Percentiles rank a stretch among this genome's conserved stretches.
Evolutionary conservation across 805 yeast species (phyloP).

Genomic region (Zygoascus biomembranicola): DNA sequence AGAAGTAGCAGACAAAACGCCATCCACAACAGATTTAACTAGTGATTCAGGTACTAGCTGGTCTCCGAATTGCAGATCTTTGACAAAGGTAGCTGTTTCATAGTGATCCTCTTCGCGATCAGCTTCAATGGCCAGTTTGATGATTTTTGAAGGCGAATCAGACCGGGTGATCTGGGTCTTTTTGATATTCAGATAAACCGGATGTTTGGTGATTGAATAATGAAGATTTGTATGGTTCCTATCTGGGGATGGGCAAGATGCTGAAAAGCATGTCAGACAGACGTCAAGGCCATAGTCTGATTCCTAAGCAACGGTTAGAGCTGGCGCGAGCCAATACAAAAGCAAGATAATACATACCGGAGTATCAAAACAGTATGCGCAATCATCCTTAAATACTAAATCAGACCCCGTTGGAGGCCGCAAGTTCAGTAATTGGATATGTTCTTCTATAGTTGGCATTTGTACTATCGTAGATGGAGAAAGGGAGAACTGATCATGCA

Average conservation of each 20-base stretch:
- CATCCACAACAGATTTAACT: constrained; percentile 31
- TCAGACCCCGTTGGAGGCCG: constrained; percentile 14
- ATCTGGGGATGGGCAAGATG: constrained; percentile 52
- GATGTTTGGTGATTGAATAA: constrained; percentile 42
- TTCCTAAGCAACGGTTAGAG: constrained; percentile 18
- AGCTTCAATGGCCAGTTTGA: constrained; percentile 61
- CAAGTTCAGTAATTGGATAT: constrained; percentile 8
- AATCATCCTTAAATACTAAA: constrained; percentile 75
- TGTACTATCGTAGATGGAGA: not conserved
- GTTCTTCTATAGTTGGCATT: constrained; percentile 1
- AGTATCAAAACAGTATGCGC: constrained; percentile 77
- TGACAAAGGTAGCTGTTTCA: constrained; percentile 38
- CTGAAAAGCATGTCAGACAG: constrained; percentile 56
- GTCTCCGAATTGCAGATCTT: constrained; percentile 29
- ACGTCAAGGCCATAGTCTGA: constrained; percentile 57
- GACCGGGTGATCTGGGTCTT: constrained; percentile 29
- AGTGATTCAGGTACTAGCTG: constrained; percentile 10
- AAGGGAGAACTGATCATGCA: not conserved
- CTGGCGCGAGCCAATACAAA: constrained; percentile 12
- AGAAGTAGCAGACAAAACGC: constrained; percentile 50
- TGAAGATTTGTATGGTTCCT: constrained; percentile 56
- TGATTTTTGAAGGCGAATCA: constrained; percentile 39
- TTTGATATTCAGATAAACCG: constrained; percentile 48
- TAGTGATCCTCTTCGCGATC: constrained; percentile 55
- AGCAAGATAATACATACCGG: constrained; percentile 30